Evolutionary conservation across 805 yeast species (phyloP), one percentile per base, ranked within the genome.

Genomic region (Kregervanrija delftensis): DNA sequence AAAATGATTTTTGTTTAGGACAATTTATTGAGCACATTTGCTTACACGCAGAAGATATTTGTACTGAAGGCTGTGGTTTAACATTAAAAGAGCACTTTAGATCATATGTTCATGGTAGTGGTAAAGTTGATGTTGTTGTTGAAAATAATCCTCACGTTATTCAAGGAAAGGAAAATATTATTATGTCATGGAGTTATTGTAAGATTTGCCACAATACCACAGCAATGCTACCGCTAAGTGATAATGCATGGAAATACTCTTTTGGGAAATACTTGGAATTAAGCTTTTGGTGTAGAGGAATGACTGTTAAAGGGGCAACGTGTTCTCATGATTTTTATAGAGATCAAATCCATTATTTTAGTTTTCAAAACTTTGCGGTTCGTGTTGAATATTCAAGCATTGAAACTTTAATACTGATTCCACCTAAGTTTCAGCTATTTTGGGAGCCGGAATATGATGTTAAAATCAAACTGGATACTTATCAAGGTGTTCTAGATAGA

Each of bases 221-320:
- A 2, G 93, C 96, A 0, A 79, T 84, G 5, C 66, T 82, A 11
- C 86, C 86, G 14, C 79, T 95, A 83, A 84, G 86, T 54, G 91
- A 88, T 40, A 81, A 81, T 35, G 81, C 97, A 0, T 90, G 95
- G 83, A 88, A 83, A 56, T 82, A 81, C 51, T 91, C 98, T 0
- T 83, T 93, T 63, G 99, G 98, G 0, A 95, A 95, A 58, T 93
- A 86, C 59, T 67, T 93, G 17, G 98, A 93, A 65, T 67, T 90
- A 16, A 70, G 84, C 30, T 90, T 90, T 59, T 88, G 95, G 86
- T 77, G 84, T 44, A 66, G 79, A 34, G 69, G 76, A 11, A 68
- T 79, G 45, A 69, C 79, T 5, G 83, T 81, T 2, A 64, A 74
- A 43, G 84, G 83, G 1, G 55, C 64, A 1, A 71, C 74, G 15